Evolutionary conservation across 192 early-diverging fungal genomes (phyloP).

Genomic region (Kappamyces sp.): DNA sequence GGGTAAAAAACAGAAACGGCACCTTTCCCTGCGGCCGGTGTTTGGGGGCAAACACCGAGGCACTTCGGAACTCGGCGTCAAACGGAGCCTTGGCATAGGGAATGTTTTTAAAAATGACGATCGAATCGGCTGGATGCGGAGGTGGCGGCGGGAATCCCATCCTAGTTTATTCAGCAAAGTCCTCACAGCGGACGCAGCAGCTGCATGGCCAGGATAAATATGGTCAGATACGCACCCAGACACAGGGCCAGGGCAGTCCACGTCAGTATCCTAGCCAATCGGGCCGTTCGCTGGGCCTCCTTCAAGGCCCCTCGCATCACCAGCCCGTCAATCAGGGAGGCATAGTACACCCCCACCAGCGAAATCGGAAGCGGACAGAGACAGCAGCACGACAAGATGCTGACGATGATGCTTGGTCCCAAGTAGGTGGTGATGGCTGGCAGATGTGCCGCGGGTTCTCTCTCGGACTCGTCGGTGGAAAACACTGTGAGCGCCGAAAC

Average conservation of each 20-base stretch:
- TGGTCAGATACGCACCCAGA: slow-evolving; percentile 2
- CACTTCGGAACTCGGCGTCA: too few relatives aligned
- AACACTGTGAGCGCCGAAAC: too few relatives aligned
- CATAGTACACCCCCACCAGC: slow-evolving; percentile 4
- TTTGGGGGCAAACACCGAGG: too few relatives aligned
- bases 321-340: not conserved
- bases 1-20: too few relatives aligned
- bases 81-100: too few relatives aligned
- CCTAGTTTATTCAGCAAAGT: not conserved
- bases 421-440: slow-evolving; percentile 2
- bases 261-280: not conserved
- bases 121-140: too few relatives aligned
- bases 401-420: slow-evolving; percentile 10
- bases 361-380: slow-evolving; percentile 6
- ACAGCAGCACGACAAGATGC: slow-evolving; percentile 7
- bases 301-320: not conserved
- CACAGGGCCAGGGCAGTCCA: not conserved
- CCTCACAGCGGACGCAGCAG: slow-evolving; percentile 1
- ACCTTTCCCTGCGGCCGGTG: too few relatives aligned
- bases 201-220: slow-evolving; percentile 4
- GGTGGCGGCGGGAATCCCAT: too few relatives aligned
- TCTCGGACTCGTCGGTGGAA: too few relatives aligned
- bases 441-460: too few relatives aligned
- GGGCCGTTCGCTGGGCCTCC: not conserved
- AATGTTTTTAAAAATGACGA: too few relatives aligned